A percentile compares a stretch with the other conserved stretches of the same genome.
Conservation (phyloP, 306 rosid species). For the Canavalia ensiformis region DNA sequence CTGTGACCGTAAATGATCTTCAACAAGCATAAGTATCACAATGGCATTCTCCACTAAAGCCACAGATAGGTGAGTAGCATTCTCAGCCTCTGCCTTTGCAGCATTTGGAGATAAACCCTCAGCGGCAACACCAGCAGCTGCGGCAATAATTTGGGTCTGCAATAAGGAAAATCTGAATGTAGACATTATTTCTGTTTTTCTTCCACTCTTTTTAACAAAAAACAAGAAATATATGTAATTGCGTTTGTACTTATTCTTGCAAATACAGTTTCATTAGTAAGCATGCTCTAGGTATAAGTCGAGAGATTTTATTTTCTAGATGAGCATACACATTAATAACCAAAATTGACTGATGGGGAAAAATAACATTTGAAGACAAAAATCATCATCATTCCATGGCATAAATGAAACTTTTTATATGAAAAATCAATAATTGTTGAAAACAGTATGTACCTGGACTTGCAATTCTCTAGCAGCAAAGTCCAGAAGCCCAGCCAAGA, state of each 20-base stretch:
- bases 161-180: slow-evolving; percentile 59
- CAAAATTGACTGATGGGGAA: slow-evolving; percentile 21
- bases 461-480: slow-evolving; percentile 89
- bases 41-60: slow-evolving; percentile 96
- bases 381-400: slow-evolving; percentile 23
- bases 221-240: slow-evolving; percentile 23
- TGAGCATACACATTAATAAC: slow-evolving; percentile 12
- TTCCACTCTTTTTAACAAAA: slow-evolving; percentile 39
- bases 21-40: slow-evolving; percentile 98
- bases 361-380: slow-evolving; percentile 13
- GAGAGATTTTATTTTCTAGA: slow-evolving; percentile 31
- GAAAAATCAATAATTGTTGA: slow-evolving; percentile 33
- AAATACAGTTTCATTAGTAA: slow-evolving; percentile 16
- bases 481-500: slow-evolving; percentile 87
- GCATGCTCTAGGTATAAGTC: slow-evolving; percentile 6
- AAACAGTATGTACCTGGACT: slow-evolving; percentile 74
- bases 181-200: slow-evolving; percentile 49
- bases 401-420: slow-evolving; percentile 32
- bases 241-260: slow-evolving; percentile 20
- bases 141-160: slow-evolving; percentile 98
- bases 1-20: slow-evolving; percentile 96
- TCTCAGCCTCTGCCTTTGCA: slow-evolving; percentile 91
- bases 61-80: slow-evolving; percentile 93
- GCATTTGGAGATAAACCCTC: slow-evolving; percentile 87
- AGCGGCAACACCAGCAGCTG: slow-evolving; percentile 96